A percentile compares a stretch with the other conserved stretches of the same genome.
phyloP scores from a whole-genome alignment of 176 grass and related monocot genomes.

The Hordeum vulgare region DNA sequence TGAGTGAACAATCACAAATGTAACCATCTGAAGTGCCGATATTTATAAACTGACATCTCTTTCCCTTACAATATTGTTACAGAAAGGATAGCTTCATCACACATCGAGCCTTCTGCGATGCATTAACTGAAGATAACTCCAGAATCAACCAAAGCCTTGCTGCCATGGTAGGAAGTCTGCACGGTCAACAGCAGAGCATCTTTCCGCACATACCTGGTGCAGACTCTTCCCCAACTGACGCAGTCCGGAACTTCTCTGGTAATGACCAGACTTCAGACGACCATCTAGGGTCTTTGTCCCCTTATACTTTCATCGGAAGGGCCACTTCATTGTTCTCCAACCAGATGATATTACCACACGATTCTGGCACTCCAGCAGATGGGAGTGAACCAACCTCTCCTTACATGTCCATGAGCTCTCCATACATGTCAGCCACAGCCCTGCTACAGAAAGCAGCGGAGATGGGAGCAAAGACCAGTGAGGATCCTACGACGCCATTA shows the following conservation, averaged over 20 bases:
- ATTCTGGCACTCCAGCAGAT: background rate
- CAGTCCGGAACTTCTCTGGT: slow-evolving; percentile 1
- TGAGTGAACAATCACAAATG: background rate
- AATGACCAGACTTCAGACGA: background rate
- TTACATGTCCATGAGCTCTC: slow-evolving; percentile 14
- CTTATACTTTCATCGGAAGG: background rate
- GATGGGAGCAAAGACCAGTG: slow-evolving; percentile 18
- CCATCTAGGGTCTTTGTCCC: background rate
- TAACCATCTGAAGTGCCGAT: background rate
- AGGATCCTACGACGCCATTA: background rate
- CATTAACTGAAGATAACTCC: slow-evolving; percentile 13
- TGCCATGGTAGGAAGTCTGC: slow-evolving; percentile 1
- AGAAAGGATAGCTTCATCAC: slow-evolving; percentile 16
- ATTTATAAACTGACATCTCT: background rate
- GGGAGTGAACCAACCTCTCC: slow-evolving; percentile 8
- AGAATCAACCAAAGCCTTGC: slow-evolving; percentile 10
- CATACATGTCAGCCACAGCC: slow-evolving; percentile 8
- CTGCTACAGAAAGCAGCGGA: slow-evolving; percentile 13
- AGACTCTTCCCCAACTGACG: background rate
- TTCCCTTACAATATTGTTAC: background rate
- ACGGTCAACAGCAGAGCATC: background rate
- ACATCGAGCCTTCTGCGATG: slow-evolving; percentile 13
- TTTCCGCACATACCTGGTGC: slow-evolving; percentile 3
- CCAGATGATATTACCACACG: background rate
- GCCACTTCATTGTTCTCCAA: background rate